phyloP scores from a whole-genome alignment of 495 filamentous ascomycete species.

The Mytilinidion resinicola region DNA sequence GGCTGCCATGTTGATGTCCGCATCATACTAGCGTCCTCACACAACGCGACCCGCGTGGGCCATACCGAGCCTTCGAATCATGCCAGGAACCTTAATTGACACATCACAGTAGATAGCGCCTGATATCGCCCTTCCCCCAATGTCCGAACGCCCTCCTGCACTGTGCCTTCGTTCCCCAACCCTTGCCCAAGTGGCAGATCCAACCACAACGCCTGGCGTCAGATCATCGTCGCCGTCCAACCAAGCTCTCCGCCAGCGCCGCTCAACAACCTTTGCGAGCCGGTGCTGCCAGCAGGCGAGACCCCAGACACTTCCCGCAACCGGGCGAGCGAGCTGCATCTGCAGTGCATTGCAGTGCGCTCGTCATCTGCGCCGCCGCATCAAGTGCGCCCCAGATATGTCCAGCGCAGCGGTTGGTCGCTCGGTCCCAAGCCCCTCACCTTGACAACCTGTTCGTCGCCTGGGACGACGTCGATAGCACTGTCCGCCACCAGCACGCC shows the following conservation, averaged over 20 bases:
- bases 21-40: no score
- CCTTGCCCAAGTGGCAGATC: slow-evolving; percentile 23
- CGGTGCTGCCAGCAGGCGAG: not conserved
- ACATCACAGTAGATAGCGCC: slow-evolving; percentile 10
- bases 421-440: slow-evolving; percentile 28
- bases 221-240: slow-evolving; percentile 10
- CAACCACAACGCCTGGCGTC: slow-evolving; percentile 15
- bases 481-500: slow-evolving; percentile 37
- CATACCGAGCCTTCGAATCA: slow-evolving; percentile 8
- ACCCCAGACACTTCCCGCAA: not conserved
- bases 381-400: slow-evolving; percentile 31
- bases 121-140: slow-evolving; percentile 17
- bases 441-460: slow-evolving; percentile 35
- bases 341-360: not conserved
- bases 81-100: slow-evolving; percentile 21
- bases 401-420: slow-evolving; percentile 32
- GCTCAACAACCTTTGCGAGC: not conserved
- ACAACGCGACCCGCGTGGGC: not conserved
- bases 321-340: not conserved
- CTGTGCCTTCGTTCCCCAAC: slow-evolving; percentile 18
- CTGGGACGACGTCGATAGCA: slow-evolving; percentile 37
- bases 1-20: no score
- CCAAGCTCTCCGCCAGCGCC: not conserved
- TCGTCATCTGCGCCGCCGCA: not conserved
- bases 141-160: slow-evolving; percentile 2